Base-by-base conservation (phyloP, 2,329 filamentous ascomycete species). In the Exserohilum turcica region DNA sequence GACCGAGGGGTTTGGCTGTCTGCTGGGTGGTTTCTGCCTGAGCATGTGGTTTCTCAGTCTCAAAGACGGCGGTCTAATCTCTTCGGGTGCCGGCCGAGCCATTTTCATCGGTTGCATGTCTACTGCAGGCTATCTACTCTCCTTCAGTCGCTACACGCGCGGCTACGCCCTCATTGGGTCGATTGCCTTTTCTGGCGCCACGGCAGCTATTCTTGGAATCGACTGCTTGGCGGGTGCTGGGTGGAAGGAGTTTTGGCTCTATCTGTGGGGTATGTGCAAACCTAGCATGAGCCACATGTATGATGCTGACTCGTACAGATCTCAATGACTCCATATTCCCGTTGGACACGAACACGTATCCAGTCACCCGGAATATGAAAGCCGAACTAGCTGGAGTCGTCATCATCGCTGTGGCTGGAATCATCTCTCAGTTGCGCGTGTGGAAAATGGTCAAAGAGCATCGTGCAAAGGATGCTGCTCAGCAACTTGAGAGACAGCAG, bases 231-330 rank as follows among this genome's bases (percentile, higher is more conserved):
- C 87, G 66, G 82, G 86, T 57, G 91, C 92, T n/a, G 93, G 93
- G 0, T 78, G 96, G 64, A 97, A 96, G 73, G 93, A 97, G 72
- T 97, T 97, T 63, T 97, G 93, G 93, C 83, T 91, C 5, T 97
- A 95, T 71, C 81, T 96, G 32, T 97, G 93, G 93, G 79, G 83
- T 85, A 71, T 73, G 81, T 71, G 13, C 15, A 27, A 12, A 27
- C 16, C 16, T 8, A 10, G 1, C 52, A 16, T 24, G 21, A n/a
- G n/a, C n/a, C 21, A 40, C 10, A 21, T 42, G 47, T 56, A 48
- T 54, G 12, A 48, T 32, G 16, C 58, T 67, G 21, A 67, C 47
- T 39, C 16, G 6, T 13, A 16, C 57, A 86, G 83, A 78, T 39
- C 76, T 97, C 33, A 97, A 97, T 72, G 79, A 86, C 36, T 81